Evolutionary conservation across 2,329 filamentous ascomycete genomes (phyloP), one percentile per base, ranked within the genome.

Genomic region (Hansfordia pulvinata): DNA sequence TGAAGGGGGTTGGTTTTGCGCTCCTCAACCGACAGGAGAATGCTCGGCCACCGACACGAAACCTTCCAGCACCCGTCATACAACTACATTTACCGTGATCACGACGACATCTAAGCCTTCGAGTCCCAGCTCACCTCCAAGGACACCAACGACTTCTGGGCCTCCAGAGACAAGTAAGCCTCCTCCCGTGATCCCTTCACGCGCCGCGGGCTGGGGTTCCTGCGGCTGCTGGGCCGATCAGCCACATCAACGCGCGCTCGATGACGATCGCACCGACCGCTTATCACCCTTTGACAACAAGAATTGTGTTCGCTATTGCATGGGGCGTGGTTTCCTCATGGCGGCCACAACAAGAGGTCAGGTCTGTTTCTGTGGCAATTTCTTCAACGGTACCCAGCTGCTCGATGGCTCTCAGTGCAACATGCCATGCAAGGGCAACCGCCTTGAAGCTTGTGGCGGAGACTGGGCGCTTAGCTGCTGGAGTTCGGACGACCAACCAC

Each of bases 381-480:
- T 39, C 14, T 38, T 63, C 11, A 44, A 42, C 15, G 47, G 49
- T 21, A 54, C 50, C 16, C 43, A 52, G 25, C 48, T 52, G 34
- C 39, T 69, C 11, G 53, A 56, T 23, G 60, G 63, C 4, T 46
- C 41, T 6, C 36, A 40, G 9, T 74, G 69, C 47, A 44, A 46
- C 21, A 59, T 55, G 38, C 46, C 58, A 2, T 73, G 69, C 41
- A 54, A 58, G 27, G 67, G 63, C 13, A 58, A 68, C 35, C 33
- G 34, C 2, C 43, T 40, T 8, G 48, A 68, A 39, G 50, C 51
- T 5, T 74, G 69, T 37, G 69, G 68, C 24, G 67, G 65, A 10
- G 34, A 42, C 28, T 53, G 54, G 47, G 50, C 55, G 8, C 47
- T 67, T 26, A 58, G 48, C 30, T 52, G 64, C 29, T 68, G 57